Evolutionary conservation across 2,329 filamentous ascomycete species (phyloP).

Genomic region (Fusarium sp.): DNA sequence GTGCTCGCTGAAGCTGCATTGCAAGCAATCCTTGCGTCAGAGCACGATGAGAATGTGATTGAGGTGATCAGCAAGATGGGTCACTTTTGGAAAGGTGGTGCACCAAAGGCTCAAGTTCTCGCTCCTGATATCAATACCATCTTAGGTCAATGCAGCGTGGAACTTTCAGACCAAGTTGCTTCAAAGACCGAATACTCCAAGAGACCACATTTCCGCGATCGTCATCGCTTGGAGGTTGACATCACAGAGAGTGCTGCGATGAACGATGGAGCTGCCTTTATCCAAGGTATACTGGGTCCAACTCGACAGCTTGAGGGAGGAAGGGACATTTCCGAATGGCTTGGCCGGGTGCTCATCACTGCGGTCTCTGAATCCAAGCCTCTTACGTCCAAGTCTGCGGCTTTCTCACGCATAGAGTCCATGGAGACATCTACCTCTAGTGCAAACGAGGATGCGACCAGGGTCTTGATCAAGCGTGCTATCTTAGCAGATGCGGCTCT

Average conservation of each 20-base stretch:
- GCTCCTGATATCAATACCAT: background rate
- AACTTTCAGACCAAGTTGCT: background rate
- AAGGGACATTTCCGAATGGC: constrained; percentile 4
- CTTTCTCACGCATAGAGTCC: background rate
- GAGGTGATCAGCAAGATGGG: constrained; percentile 21
- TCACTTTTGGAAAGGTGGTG: constrained; percentile 2
- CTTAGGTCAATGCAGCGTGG: constrained; percentile 9
- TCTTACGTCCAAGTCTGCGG: background rate
- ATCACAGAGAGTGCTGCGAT: background rate
- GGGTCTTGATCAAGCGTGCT: background rate
- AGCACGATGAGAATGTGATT: background rate
- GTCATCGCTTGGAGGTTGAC: background rate
- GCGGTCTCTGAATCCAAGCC: background rate
- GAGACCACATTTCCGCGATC: background rate
- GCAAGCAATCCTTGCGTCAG: constrained; percentile 26
- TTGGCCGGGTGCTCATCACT: constrained; percentile 9
- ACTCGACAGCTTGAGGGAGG: constrained; percentile 20
- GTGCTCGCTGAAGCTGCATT: constrained; percentile 36
- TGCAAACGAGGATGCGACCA: background rate
- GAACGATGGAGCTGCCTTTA: background rate
- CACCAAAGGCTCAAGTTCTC: constrained; percentile 10
- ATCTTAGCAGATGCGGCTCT: background rate
- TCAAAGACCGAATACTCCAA: background rate
- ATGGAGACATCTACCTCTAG: background rate
- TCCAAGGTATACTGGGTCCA: constrained; percentile 6